Percentiles rank a stretch among this genome's conserved stretches.
These are phyloP conservation scores for Lenzites betulinus DNA, from an alignment of 768 basidiomycete genomes.

Conservation along the genomic window DNA sequence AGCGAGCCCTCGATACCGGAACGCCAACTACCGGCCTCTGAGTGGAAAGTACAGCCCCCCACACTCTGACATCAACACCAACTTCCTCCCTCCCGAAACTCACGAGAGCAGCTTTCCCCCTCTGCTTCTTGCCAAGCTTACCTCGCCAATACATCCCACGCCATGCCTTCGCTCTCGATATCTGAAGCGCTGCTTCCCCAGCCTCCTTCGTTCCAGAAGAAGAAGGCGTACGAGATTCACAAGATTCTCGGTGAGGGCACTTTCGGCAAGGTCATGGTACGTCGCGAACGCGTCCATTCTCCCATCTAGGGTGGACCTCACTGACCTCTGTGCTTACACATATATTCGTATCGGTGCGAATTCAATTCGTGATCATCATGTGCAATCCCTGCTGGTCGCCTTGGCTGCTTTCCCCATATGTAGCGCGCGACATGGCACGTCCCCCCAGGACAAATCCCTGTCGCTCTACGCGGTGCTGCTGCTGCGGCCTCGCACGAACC, in stretches of 20 bases:
- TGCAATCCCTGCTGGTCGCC: not conserved
- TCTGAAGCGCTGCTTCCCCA: slow-evolving; percentile 60
- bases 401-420: not conserved
- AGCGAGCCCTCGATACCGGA: not conserved
- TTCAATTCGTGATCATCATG: not conserved
- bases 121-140: not conserved
- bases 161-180: slow-evolving; percentile 20
- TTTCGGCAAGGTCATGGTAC: slow-evolving; percentile 89
- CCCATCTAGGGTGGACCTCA: not conserved
- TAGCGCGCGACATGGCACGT: slow-evolving; percentile 81
- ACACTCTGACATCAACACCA: slow-evolving; percentile 8
- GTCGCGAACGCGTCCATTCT: slow-evolving; percentile 20
- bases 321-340: not conserved
- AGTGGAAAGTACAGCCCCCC: slow-evolving; percentile 6
- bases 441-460: slow-evolving; percentile 55
- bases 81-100: not conserved
- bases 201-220: slow-evolving; percentile 85
- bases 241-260: slow-evolving; percentile 79
- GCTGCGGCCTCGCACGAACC: slow-evolving; percentile 37
- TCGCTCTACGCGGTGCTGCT: slow-evolving; percentile 61
- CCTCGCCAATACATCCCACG: not conserved
- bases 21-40: not conserved
- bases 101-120: too few species aligned
- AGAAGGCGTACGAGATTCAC: slow-evolving; percentile 76
- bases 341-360: too few species aligned